Percentiles rank a stretch among this genome's conserved stretches.
Conservation (phyloP, 805 yeast species). For the Spathaspora hagerdaliae region DNA sequence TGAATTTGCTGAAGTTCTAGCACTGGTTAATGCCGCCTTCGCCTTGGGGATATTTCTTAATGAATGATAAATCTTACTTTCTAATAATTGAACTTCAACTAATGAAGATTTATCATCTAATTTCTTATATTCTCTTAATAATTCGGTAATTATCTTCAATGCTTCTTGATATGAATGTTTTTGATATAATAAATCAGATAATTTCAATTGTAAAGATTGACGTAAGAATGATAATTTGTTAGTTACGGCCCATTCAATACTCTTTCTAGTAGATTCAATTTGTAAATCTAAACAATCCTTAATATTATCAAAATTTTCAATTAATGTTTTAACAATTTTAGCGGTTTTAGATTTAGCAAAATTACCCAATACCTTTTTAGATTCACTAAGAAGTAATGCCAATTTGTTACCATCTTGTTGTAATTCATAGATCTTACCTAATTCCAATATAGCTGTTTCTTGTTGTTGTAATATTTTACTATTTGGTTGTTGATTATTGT, state of each 20-base stretch:
- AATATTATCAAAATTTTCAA: constrained; percentile 69
- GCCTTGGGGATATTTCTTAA: constrained; percentile 88
- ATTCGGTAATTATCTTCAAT: constrained; percentile 61
- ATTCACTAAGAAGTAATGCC: constrained; percentile 56
- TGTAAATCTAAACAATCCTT: constrained; percentile 65
- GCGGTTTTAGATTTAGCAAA: constrained; percentile 95
- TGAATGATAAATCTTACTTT: constrained; percentile 85
- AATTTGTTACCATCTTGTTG: constrained; percentile 49
- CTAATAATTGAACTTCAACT: constrained; percentile 92
- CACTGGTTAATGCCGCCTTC: constrained; percentile 87
- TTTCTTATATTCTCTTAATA: constrained; percentile 83
- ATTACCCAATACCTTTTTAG: constrained; percentile 67
- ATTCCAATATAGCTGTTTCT: constrained; percentile 69
- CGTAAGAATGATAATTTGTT: constrained; percentile 86
- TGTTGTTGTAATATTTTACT: constrained; percentile 34
- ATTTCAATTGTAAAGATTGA: constrained; percentile 80
- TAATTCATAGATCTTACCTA: constrained; percentile 67
- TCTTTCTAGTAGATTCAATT: constrained; percentile 67
- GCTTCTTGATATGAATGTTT: constrained; percentile 66
- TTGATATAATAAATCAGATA: constrained; percentile 70
- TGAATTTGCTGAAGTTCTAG: constrained; percentile 96
- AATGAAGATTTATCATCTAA: constrained; percentile 93
- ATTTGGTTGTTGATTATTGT: constrained; percentile 1
- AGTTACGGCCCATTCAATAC: constrained; percentile 81
- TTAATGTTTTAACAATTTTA: constrained; percentile 75